phyloP scores from a whole-genome alignment of 2,329 filamentous ascomycete genomes.

The Chrysosporium keratinophilum region DNA sequence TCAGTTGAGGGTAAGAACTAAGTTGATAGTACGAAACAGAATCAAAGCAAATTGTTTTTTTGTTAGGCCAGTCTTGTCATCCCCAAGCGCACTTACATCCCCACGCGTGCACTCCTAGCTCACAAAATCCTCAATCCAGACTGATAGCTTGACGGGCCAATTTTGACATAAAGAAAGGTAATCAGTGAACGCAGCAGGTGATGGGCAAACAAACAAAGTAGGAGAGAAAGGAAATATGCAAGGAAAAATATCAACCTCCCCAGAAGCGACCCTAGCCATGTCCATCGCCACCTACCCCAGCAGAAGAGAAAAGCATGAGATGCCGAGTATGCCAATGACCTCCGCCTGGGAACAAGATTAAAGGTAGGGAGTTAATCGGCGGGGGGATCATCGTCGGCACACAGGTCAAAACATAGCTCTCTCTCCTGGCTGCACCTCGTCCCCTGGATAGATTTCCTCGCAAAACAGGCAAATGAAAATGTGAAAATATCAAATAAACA shows the following conservation, averaged over 20 bases:
- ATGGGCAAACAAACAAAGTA: constrained; percentile 5
- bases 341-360: constrained; percentile 7
- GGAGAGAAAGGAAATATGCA: constrained; percentile 8
- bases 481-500: neutral
- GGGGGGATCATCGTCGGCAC: neutral
- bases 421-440: neutral
- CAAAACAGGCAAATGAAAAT: neutral
- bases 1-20: constrained; percentile 7
- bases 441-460: constrained; percentile 7
- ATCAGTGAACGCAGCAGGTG: neutral
- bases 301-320: constrained; percentile 3
- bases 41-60: constrained; percentile 6
- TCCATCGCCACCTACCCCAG: constrained; percentile 33
- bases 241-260: constrained; percentile 32
- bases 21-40: neutral
- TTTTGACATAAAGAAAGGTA: neutral
- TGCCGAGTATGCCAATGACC: constrained; percentile 19
- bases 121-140: constrained; percentile 6
- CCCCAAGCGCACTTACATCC: constrained; percentile 14
- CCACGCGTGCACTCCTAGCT: constrained; percentile 15
- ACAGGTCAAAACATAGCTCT: neutral
- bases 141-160: constrained; percentile 8
- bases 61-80: constrained; percentile 7
- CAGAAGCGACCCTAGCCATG: constrained; percentile 40
- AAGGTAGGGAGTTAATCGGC: neutral